Conservation (phyloP, 495 filamentous ascomycete species). For the Xylaria grammica region DNA sequence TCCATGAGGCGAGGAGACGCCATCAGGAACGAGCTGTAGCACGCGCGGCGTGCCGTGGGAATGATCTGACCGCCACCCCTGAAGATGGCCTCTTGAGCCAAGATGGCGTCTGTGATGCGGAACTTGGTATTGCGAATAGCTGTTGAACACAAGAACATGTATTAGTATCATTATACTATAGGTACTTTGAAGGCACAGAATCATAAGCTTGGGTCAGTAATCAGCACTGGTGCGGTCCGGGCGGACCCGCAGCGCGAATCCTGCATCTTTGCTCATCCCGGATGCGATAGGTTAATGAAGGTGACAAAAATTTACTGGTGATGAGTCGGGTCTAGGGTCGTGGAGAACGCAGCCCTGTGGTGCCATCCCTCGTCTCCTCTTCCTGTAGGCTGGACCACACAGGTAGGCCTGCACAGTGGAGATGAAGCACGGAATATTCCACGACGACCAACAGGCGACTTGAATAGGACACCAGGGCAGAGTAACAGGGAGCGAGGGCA, state of each 20-base stretch:
- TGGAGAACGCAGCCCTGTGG: conserved; percentile 20
- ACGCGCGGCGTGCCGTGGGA: conserved; percentile 86
- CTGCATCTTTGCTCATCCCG: conserved; percentile 9
- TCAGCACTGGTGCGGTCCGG: neutral
- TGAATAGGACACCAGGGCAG: conserved; percentile 7
- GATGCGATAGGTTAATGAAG: conserved; percentile 2
- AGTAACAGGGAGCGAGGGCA: conserved; percentile 19
- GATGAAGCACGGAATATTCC: conserved; percentile 26
- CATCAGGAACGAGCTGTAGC: conserved; percentile 96
- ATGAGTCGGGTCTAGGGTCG: conserved; percentile 1
- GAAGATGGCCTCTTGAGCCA: conserved; percentile 90
- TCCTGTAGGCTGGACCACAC: conserved; percentile 10
- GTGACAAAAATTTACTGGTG: conserved; percentile 5
- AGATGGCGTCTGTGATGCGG: conserved; percentile 85
- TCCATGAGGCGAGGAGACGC: conserved; percentile 96
- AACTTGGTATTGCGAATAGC: conserved; percentile 97
- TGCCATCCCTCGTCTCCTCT: neutral
- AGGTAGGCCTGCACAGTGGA: conserved; percentile 11
- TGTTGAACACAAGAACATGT: conserved; percentile 37
- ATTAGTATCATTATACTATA: conserved; percentile 25
- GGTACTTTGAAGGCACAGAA: conserved; percentile 11
- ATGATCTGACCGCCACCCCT: conserved; percentile 97
- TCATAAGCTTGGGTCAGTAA: neutral
- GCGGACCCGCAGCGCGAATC: neutral
- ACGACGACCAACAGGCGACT: conserved; percentile 18